These are phyloP conservation scores for Arachis monticola DNA, from an alignment of 331 rosid genomes.

Conservation along the genomic window DNA sequence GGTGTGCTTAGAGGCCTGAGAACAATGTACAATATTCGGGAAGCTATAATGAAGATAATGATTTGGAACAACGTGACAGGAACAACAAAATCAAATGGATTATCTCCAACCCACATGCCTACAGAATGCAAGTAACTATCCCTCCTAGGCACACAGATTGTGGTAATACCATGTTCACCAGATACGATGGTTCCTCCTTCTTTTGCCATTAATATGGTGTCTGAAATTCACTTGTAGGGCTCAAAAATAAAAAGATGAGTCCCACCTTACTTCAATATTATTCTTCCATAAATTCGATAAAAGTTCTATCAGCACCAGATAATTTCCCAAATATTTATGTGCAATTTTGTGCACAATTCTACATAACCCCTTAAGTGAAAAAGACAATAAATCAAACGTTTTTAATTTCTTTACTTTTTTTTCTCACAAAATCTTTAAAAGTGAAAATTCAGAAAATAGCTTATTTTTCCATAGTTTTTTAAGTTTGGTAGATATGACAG, in stretches of 20 bases:
- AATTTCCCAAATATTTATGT: neutral
- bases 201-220: too few relatives aligned
- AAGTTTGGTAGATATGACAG: constrained; percentile 15
- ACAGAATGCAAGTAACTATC: constrained; percentile 31
- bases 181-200: neutral
- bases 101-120: constrained; percentile 49
- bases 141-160: constrained; percentile 20
- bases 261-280: too few relatives aligned
- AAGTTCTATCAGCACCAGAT: too few relatives aligned
- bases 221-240: too few relatives aligned
- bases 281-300: too few relatives aligned
- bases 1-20: constrained; percentile 59
- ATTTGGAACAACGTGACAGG: constrained; percentile 47
- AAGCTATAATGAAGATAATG: neutral
- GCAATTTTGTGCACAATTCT: neutral
- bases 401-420: neutral
- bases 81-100: constrained; percentile 45
- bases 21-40: constrained; percentile 28
- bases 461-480: neutral
- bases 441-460: too few relatives aligned
- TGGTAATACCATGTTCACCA: neutral
- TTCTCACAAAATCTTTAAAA: too few relatives aligned
- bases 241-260: too few relatives aligned
- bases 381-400: neutral
- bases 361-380: neutral